Evolutionary conservation across 441 rosid genomes (phyloP).

Genomic region (Bocquillonia castaneifolia): DNA sequence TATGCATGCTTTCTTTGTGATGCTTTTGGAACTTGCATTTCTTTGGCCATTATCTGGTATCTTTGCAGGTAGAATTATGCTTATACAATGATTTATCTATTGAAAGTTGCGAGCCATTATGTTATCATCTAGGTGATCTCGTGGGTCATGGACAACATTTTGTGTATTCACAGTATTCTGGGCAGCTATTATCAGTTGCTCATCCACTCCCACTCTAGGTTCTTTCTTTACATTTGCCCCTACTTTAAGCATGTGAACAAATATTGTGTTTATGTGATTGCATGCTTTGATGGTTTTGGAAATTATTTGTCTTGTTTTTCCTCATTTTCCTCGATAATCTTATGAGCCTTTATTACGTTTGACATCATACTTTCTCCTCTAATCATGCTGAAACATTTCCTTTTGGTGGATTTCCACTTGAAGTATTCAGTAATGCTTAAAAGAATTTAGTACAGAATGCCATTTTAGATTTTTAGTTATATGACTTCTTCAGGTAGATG

Average conservation of each 20-base stretch:
- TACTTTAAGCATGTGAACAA: neutral
- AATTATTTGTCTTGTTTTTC: neutral
- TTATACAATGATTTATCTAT: neutral
- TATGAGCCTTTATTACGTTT: neutral
- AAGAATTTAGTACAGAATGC: neutral
- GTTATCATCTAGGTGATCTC: neutral
- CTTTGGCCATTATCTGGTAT: neutral
- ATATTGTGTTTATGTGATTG: neutral
- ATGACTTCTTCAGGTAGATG: neutral
- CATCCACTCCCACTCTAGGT: neutral
- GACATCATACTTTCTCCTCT: neutral
- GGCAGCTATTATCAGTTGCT: conserved; percentile 10
- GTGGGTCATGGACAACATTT: neutral
- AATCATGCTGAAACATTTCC: neutral
- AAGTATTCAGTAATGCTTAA: neutral
- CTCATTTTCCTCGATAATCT: neutral
- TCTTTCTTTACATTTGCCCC: neutral
- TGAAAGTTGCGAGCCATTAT: neutral
- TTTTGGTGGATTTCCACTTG: neutral
- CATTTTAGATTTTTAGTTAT: neutral
- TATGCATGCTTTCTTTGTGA: neutral
- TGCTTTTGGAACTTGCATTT: neutral
- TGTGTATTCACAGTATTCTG: neutral
- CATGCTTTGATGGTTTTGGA: neutral
- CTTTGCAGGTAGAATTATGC: neutral